Base-by-base conservation (phyloP, 176 grass and related monocot species). In the Lolium multiflorum region DNA sequence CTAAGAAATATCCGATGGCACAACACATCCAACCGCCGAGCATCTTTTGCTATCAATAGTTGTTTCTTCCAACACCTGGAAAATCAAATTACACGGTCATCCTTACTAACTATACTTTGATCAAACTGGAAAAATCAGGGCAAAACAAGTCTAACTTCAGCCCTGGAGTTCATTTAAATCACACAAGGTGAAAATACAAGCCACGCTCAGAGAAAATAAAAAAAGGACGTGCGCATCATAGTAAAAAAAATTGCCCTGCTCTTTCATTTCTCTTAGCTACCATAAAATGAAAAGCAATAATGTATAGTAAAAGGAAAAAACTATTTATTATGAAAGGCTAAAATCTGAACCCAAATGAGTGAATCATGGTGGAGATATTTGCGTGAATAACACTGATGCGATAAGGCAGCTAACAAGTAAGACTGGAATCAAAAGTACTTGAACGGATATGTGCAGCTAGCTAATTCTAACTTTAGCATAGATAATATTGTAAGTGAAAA, bases 31-130 rank as follows among this genome's bases (percentile, higher is more conserved):
- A 89, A 65, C 44, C 79, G 78, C 17, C 82, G 75, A 50, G 84
- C 85, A 86, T 86, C 56, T 82, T 89, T 95, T 24, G 90, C 93
- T 63, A 89, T 60, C 51, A 80, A 43, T 22, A 94, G 69, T 81
- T 94, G 92, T 25, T 91, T 91, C 82, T 91, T 91, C 89, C 80
- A 94, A 77, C 68, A 91, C 67, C 89, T 94, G 71, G 58, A 24
- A 60, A 74, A 76, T 54, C 41, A 43, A 74, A 72, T 25, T 44
- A 76, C 44, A 72, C 49, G 71, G 28, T 43, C 52, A 73, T 50
- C 49, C 25, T 76, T 55, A 35, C 26, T 35, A 12, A 55, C 15
- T 76, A 76, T 55, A 55, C 49, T 76, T 55, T 15, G 5, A 65
- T 1, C 62, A 26, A 63, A 63, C 12, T 31, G 25, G 24, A 31